A percentile compares a stretch with the other conserved stretches of the same genome.
phyloP scores from a whole-genome alignment of 2,329 filamentous ascomycete genomes.

The Xylaria multiplex region DNA sequence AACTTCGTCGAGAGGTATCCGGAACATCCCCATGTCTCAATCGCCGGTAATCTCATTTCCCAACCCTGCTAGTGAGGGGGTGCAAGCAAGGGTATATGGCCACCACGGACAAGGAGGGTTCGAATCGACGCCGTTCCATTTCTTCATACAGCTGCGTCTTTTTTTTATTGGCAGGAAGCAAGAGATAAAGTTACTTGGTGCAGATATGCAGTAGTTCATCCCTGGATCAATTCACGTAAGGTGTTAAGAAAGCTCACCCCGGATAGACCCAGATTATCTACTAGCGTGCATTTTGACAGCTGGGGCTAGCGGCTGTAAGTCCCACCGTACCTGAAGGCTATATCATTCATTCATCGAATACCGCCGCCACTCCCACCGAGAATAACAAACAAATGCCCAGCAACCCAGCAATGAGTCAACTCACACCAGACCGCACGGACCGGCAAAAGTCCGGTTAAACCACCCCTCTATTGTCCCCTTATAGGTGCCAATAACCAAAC shows the following conservation, averaged over 20 bases:
- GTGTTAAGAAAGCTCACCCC: neutral
- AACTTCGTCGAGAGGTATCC: too few relatives aligned
- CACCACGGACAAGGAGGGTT: slow-evolving; percentile 4
- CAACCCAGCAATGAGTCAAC: too few relatives aligned
- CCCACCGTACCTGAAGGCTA: neutral
- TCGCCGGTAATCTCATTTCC: neutral
- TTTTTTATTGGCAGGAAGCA: too few relatives aligned
- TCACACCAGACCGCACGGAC: too few relatives aligned
- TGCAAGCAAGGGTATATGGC: too few relatives aligned
- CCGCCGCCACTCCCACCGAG: neutral
- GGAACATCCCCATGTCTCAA: too few relatives aligned
- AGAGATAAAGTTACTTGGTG: neutral
- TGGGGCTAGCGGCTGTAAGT: neutral
- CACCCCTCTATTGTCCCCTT: neutral
- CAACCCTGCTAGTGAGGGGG: neutral
- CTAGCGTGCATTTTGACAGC: slow-evolving; percentile 10
- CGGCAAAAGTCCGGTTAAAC: too few relatives aligned
- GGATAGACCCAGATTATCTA: slow-evolving; percentile 5
- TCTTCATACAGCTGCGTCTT: too few relatives aligned
- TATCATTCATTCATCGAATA: neutral
- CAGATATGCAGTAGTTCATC: neutral
- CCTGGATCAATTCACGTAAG: neutral
- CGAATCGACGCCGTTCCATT: slow-evolving; percentile 6
- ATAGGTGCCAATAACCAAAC: neutral
- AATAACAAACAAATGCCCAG: neutral